phyloP scores from a whole-genome alignment of 164 flowering plant species.

The Aristolochia contorta region DNA sequence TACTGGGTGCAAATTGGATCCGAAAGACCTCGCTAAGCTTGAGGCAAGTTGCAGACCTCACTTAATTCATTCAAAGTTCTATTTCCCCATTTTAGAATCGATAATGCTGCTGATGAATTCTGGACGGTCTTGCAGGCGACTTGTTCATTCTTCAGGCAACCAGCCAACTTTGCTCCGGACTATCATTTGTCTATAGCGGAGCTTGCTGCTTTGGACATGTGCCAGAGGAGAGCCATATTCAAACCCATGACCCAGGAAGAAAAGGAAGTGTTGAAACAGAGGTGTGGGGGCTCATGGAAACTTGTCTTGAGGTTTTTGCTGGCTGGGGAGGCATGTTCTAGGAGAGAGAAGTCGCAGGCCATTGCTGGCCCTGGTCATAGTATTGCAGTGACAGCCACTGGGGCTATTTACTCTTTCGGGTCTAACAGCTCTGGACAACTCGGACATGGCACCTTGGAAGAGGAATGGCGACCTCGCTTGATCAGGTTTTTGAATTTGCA shows the following conservation, averaged over 20 bases:
- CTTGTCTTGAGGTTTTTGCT: conserved; percentile 76
- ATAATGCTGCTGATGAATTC: conserved; percentile 59
- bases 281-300: conserved; percentile 97
- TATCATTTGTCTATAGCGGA: conserved; percentile 66
- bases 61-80: neutral
- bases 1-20: conserved; percentile 71
- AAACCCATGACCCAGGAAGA: conserved; percentile 68
- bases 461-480: conserved; percentile 64
- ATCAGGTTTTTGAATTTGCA: conserved; percentile 51
- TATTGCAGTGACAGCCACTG: conserved; percentile 76
- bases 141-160: conserved; percentile 82
- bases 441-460: conserved; percentile 82
- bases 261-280: conserved; percentile 41
- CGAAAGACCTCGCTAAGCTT: conserved; percentile 85
- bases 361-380: conserved; percentile 97
- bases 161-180: conserved; percentile 85
- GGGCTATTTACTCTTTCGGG: conserved; percentile 80
- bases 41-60: conserved; percentile 62
- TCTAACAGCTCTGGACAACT: conserved; percentile 92
- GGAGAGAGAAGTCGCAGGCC: conserved; percentile 86
- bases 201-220: conserved; percentile 96
- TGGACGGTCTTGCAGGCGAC: conserved; percentile 59
- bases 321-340: conserved; percentile 81
- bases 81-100: conserved; percentile 34
- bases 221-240: conserved; percentile 80